Evolutionary conservation across 306 rosid species (phyloP), one percentile per base, ranked within the genome.

Genomic region (Rosa chinensis): DNA sequence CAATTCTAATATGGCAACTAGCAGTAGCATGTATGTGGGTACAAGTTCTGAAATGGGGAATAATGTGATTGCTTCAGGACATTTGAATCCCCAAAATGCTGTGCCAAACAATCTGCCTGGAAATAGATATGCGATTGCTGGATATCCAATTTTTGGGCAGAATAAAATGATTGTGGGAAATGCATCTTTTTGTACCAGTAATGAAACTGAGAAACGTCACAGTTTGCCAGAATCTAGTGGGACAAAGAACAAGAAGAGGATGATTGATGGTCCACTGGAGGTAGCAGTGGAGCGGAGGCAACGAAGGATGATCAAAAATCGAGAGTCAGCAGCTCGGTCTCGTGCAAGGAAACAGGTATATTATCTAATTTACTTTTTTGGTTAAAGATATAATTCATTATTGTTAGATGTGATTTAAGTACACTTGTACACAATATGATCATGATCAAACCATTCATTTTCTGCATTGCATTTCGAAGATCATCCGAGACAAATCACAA

Each of bases 311-410:
- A 77, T 93, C 82, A 93, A 89, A 85, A 93, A 93, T 74, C 88
- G 97, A 8, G 96, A 93, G 79, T 93, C 98, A 0, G 94, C 98
- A 1, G 97, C 97, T 7, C 89, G 97, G 35, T 93, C 97, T 21
- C 88, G 98, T 18, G 92, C 94, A 1, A 85, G 98, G 73, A 93
- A 80, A 86, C 94, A 89, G 98, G 97, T 93, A 55, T 0, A 2
- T 11, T 28, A 23, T 75, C 23, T 28, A 2, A 21, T 14, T 18
- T 0, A 20, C 3, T 53, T 50, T 11, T n/a, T 16, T 50, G 32
- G 40, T 12, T 6, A 70, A 47, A 70, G 18, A 1, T 47, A 45
- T 56, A 56, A 7, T 56, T 20, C 12, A 56, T 56, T 8, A 20
- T 8, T 20, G 25, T n/a, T 56, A 56, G 10, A n/a, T 56, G 62